Conservation (phyloP, 208 protist genomes). For the Acanthamoeba lugdunensis region DNA sequence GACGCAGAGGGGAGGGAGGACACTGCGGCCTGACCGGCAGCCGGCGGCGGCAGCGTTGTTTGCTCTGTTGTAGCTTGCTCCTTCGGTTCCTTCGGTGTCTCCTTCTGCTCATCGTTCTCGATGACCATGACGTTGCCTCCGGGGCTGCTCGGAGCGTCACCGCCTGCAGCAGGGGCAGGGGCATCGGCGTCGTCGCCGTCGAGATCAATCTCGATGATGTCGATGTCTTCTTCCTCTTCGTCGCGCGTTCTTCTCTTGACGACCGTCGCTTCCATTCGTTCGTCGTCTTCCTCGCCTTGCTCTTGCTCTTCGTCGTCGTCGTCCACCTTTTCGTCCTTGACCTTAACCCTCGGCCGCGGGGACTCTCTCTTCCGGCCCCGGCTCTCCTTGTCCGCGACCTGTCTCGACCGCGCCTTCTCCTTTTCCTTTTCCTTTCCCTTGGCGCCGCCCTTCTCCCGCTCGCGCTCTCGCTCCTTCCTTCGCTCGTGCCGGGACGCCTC, state of each 20-base stretch:
- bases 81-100: not conserved
- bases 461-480: not conserved
- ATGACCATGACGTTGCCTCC: not conserved
- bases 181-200: not conserved
- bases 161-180: not conserved
- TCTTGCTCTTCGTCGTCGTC: not conserved
- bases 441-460: not conserved
- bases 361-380: not conserved
- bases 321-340: not conserved
- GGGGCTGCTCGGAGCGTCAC: too few relatives aligned
- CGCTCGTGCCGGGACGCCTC: not conserved
- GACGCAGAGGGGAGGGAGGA: not conserved
- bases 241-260: not conserved
- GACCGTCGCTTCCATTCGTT: not conserved
- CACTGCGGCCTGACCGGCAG: not conserved
- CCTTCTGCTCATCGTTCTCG: not conserved
- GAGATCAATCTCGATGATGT: conserved; percentile 1
- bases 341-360: not conserved
- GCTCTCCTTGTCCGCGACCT: not conserved
- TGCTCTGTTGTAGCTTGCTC: too few relatives aligned
- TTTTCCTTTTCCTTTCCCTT: conserved; percentile 13
- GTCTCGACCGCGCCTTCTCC: not conserved
- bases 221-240: not conserved
- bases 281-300: not conserved
- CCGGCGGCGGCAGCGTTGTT: too few relatives aligned